Evolutionary conservation across 768 basidiomycete species (phyloP), one percentile per base, ranked within the genome.

Genomic region (Hirschioporus abietinus): DNA sequence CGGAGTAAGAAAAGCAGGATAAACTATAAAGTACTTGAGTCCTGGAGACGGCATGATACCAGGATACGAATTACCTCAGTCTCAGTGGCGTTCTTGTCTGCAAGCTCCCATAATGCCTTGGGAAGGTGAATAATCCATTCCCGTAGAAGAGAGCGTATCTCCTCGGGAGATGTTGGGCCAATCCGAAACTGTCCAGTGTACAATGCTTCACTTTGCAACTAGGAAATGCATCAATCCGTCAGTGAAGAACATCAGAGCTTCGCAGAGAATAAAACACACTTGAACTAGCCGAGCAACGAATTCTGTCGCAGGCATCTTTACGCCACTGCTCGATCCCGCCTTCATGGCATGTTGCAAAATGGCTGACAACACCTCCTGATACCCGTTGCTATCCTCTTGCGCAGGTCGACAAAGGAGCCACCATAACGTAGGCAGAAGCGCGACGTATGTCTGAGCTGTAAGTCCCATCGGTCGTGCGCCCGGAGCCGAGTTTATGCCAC

Each of bases 81-180:
- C 4, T 83, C 77, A 0, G 75, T 70, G 20, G 83, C 73, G 72
- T 92, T 85, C 64, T 76, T 83, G 10, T 76, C 76, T 2, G 90
- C 89, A 10, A 91, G 75, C 75, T 98, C 95, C 96, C 96, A 98
- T 4, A 98, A 79, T 7, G 83, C 82, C 76, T 86, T 89, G 0
- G 95, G 93, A 59, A 97, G 82, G 69, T 90, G 86, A 27, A 83
- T 74, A 20, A 94, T 69, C 94, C 95, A 97, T 24, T 83, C 83
- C 63, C 81, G 77, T 52, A 89, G 75, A 64, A 76, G 80, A 35
- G 66, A 70, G 26, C 68, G 42, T 52, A 52, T 52, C 12, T 52
- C 70, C 58, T 72, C 73, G 4, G 67, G 70, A 66, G 69, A 73
- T 68, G 65, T 71, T 9, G 70, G 66, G 35, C 75, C 77, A 24